phyloP scores from a whole-genome alignment of 2,329 filamentous ascomycete genomes.

The Fusarium coicis region DNA sequence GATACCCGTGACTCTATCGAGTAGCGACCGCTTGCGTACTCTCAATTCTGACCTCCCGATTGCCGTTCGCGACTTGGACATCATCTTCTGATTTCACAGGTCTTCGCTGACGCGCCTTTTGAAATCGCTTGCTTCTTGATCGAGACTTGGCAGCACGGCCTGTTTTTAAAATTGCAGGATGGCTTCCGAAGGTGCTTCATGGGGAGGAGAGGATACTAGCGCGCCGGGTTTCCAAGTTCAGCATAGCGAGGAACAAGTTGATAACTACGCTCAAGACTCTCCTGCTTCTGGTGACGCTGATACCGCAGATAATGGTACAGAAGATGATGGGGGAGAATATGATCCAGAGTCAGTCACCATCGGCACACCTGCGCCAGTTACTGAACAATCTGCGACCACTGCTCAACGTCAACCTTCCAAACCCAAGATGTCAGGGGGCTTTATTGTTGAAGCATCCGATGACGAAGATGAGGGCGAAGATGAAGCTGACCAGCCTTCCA shows the following conservation, averaged over 20 bases:
- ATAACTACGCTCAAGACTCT: constrained; percentile 60
- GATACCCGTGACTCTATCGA: neutral
- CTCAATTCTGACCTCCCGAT: neutral
- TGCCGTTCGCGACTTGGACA: constrained; percentile 3
- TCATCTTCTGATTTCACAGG: constrained; percentile 4
- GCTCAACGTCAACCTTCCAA: constrained; percentile 55
- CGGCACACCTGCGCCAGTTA: constrained; percentile 53
- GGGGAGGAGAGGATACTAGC: constrained; percentile 65
- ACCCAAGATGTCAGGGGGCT: constrained; percentile 69
- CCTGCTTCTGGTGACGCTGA: constrained; percentile 64
- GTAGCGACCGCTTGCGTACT: neutral
- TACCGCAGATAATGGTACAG: constrained; percentile 58
- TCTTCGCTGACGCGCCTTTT: constrained; percentile 19
- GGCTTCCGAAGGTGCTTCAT: constrained; percentile 57
- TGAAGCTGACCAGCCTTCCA: constrained; percentile 49
- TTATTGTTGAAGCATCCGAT: constrained; percentile 69
- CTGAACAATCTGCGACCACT: constrained; percentile 44
- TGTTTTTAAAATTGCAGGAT: constrained; percentile 41
- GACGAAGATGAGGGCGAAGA: constrained; percentile 69
- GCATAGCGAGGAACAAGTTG: constrained; percentile 65
- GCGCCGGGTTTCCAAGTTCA: constrained; percentile 66
- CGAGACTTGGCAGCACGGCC: constrained; percentile 3
- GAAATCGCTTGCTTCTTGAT: constrained; percentile 19
- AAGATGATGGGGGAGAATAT: constrained; percentile 68
- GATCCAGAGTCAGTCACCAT: constrained; percentile 66